Evolutionary conservation across 768 basidiomycete genomes (phyloP).

Genomic region (Rubroboletus satanas): DNA sequence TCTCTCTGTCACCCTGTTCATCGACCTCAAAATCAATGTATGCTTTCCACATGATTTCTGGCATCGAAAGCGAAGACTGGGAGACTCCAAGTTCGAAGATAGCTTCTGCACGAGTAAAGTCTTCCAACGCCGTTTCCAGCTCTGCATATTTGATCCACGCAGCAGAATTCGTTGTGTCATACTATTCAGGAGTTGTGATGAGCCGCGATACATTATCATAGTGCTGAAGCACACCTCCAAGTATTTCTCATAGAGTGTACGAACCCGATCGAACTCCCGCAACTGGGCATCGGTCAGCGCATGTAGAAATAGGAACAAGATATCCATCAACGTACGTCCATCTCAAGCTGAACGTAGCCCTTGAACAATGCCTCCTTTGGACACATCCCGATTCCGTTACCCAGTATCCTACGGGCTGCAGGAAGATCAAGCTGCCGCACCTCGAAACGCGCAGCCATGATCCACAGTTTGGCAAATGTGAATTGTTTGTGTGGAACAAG

Average conservation of each 20-base stretch:
- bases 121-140: conserved; percentile 82
- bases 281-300: conserved; percentile 45
- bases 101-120: conserved; percentile 83
- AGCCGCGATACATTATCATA: not conserved
- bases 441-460: conserved; percentile 90
- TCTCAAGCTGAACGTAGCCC: conserved; percentile 91
- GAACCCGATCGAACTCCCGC: conserved; percentile 92
- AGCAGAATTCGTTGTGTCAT: conserved; percentile 84
- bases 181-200: conserved; percentile 38
- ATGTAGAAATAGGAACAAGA: not conserved
- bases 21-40: conserved; percentile 96
- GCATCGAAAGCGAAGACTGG: conserved; percentile 87
- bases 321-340: conserved; percentile 55
- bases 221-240: conserved; percentile 58
- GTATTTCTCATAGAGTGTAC: conserved; percentile 90
- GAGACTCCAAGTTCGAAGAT: conserved; percentile 91
- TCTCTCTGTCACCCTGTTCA: conserved; percentile 81
- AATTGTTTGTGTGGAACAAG: conserved; percentile 96
- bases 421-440: conserved; percentile 75
- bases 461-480: conserved; percentile 97
- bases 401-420: conserved; percentile 86
- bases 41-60: conserved; percentile 90
- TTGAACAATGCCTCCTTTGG: conserved; percentile 96
- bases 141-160: conserved; percentile 98
- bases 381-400: conserved; percentile 90